These are phyloP conservation scores for Leptographium procerum DNA, from an alignment of 2,329 filamentous ascomycete species.

Conservation along the genomic window DNA sequence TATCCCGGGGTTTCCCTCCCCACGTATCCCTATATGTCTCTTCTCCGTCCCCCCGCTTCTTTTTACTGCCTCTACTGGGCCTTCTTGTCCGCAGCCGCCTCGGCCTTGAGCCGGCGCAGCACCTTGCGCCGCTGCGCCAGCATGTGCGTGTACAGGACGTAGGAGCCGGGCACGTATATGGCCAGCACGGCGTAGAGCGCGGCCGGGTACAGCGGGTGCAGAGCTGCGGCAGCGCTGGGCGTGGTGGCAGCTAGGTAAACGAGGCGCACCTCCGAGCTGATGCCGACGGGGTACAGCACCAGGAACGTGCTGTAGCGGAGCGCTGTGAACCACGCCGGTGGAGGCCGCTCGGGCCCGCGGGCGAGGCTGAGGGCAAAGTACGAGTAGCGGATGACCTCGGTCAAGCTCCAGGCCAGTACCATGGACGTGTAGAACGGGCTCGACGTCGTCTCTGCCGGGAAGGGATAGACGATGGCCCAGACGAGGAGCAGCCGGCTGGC, in stretches of 20 bases:
- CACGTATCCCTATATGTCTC: too few species aligned
- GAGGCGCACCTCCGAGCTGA: constrained; percentile 74
- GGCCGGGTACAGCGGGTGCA: constrained; percentile 40
- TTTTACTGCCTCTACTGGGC: constrained; percentile 18
- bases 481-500: constrained; percentile 77
- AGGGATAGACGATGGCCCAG: constrained; percentile 69
- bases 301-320: constrained; percentile 88
- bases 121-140: constrained; percentile 79
- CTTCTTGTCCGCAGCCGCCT: constrained; percentile 26
- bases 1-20: too few species aligned
- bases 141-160: constrained; percentile 90
- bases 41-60: not conserved
- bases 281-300: constrained; percentile 84
- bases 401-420: constrained; percentile 79
- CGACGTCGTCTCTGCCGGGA: constrained; percentile 49
- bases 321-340: constrained; percentile 52
- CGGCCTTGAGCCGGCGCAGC: constrained; percentile 47
- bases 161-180: constrained; percentile 42
- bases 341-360: constrained; percentile 24
- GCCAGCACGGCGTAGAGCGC: constrained; percentile 11
- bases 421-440: constrained; percentile 60
- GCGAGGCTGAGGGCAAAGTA: constrained; percentile 73
- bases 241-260: constrained; percentile 55
- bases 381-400: constrained; percentile 85
- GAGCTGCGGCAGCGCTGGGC: constrained; percentile 40